Base-by-base conservation (phyloP, 345 rosid species). In the Citrus maxima region DNA sequence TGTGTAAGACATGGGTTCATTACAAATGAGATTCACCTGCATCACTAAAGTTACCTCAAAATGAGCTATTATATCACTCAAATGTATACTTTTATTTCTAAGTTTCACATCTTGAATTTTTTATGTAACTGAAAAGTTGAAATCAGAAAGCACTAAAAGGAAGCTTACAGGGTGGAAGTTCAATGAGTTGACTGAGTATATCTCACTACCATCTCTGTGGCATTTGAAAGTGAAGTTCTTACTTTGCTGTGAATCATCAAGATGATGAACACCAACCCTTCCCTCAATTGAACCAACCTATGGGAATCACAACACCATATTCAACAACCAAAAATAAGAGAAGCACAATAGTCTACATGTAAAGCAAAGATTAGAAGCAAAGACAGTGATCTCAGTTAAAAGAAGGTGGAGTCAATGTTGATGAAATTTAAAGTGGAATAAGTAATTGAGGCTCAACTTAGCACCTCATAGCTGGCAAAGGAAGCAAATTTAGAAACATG, bases 201-300 rank as follows among this genome's bases (percentile, higher is more conserved):
- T 92, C 30, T 97, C 98, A 88, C 81, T 91, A 55, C 88, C 90
- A 67, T 97, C 98, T 77, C 98, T 89, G 85, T 97, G 99, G 88
- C 99, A 97, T 84, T 97, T 93, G 84, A 97, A 97, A 42, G 99
- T 97, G 82, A 97, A 97, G 86, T 97, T 94, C 79, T 93, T 97
- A 72, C 63, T 66, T 72, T 90, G 93, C 59, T 89, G 98, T 58
- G 93, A 80, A 61, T 97, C 99, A 83, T 97, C 99, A 78, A 97
- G 89, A 85, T 97, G 99, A 78, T 93, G 98, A 34, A 97, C 99
- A 24, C 98, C 99, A 69, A 94, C 98, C 82, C 98, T 88, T 46
- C 99, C 98, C 79, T 97, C 99, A n/a, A 97, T 97, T 71, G 98
- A 97, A 64, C 99, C 98, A 85, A 97, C 93, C 98, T 97, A 69